phyloP scores from a whole-genome alignment of 176 grass and related monocot genomes.

The Oryza coarctata region DNA sequence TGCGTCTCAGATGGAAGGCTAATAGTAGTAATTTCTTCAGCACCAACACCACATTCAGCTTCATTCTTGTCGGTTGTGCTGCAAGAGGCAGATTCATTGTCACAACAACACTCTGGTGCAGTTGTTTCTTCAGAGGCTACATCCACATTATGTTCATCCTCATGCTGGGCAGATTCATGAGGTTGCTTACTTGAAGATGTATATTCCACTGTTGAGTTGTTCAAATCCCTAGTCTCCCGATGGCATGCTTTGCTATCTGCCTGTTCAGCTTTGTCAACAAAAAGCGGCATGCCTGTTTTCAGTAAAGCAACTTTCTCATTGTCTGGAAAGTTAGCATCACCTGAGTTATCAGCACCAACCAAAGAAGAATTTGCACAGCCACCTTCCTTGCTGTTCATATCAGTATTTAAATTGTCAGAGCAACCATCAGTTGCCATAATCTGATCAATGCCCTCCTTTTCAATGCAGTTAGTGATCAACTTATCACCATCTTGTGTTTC shows the following conservation, averaged over 20 bases:
- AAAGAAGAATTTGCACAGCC: conserved; percentile 25
- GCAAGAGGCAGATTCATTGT: conserved; percentile 36
- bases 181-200: conserved; percentile 40
- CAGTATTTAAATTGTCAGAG: conserved; percentile 37
- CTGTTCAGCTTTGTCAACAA: conserved; percentile 32
- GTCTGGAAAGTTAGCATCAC: conserved; percentile 16
- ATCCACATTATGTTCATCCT: conserved; percentile 44
- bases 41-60: conserved; percentile 37
- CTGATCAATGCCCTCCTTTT: conserved; percentile 50
- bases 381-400: conserved; percentile 24
- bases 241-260: conserved; percentile 20
- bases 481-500: conserved; percentile 30
- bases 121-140: conserved; percentile 25
- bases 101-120: conserved; percentile 33
- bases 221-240: conserved; percentile 32
- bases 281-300: neutral
- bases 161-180: conserved; percentile 24
- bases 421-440: conserved; percentile 43
- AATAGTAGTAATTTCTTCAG: conserved; percentile 36
- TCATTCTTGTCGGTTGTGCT: conserved; percentile 39
- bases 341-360: conserved; percentile 35
- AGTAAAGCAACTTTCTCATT: conserved; percentile 24
- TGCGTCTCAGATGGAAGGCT: conserved; percentile 43
- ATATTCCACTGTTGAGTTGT: conserved; percentile 30
- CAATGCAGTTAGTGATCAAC: conserved; percentile 20